These are phyloP conservation scores for Anastatica hierochuntica DNA, from an alignment of 345 rosid species.

Conservation along the genomic window DNA sequence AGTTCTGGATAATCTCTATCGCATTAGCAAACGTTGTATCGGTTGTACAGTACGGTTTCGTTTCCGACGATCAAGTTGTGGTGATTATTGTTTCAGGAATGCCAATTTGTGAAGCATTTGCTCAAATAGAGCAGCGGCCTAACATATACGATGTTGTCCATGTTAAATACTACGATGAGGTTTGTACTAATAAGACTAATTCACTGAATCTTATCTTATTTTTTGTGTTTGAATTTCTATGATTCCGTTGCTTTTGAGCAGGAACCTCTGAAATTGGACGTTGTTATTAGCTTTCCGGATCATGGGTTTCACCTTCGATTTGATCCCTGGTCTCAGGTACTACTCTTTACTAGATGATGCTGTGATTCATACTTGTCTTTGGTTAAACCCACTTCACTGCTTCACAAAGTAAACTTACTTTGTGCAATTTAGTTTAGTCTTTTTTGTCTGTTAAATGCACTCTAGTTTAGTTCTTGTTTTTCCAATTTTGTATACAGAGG, in stretches of 20 bases:
- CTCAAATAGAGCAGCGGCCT: slow-evolving; percentile 88
- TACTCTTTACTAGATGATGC: background rate
- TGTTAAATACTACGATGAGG: slow-evolving; percentile 90
- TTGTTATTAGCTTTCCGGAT: slow-evolving; percentile 94
- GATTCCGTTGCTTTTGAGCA: slow-evolving; percentile 15
- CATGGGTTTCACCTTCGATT: slow-evolving; percentile 96
- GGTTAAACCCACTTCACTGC: background rate
- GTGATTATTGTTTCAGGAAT: slow-evolving; percentile 48
- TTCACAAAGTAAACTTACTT: no score
- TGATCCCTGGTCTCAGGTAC: slow-evolving; percentile 99
- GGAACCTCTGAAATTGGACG: slow-evolving; percentile 88
- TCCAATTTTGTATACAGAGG: slow-evolving; percentile 44
- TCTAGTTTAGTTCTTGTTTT: background rate
- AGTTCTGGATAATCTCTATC: no score
- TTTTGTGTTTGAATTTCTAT: background rate
- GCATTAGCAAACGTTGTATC: no score
- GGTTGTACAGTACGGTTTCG: no score
- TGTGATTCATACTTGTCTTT: background rate
- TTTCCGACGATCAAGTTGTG: slow-evolving; percentile 8
- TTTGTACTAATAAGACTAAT: slow-evolving; percentile 27
- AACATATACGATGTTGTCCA: slow-evolving; percentile 91
- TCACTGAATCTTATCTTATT: background rate
- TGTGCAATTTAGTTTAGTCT: background rate
- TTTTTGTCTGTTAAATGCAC: background rate
- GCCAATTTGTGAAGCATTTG: slow-evolving; percentile 92